A percentile compares a stretch with the other conserved stretches of the same genome.
phyloP scores from a whole-genome alignment of 805 yeast species.

The Jamesozyma rosinii region DNA sequence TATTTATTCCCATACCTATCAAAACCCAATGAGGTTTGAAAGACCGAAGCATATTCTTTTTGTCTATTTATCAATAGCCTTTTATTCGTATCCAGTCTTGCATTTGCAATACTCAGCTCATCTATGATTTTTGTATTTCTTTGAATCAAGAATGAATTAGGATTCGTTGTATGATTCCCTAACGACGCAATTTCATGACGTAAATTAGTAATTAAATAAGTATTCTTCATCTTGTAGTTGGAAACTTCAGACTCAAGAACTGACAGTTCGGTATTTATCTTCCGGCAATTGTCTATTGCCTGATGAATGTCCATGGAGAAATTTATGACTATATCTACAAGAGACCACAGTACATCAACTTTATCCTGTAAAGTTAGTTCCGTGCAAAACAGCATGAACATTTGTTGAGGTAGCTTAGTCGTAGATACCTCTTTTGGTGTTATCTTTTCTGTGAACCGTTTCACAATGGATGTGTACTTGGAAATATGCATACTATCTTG shows the following conservation, averaged over 20 bases:
- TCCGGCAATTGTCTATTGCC: slow-evolving; percentile 15
- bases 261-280: slow-evolving; percentile 1
- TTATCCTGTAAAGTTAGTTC: slow-evolving; percentile 44
- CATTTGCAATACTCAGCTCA: slow-evolving; percentile 7
- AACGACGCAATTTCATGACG: not conserved
- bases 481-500: slow-evolving; percentile 24
- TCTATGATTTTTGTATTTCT: not conserved
- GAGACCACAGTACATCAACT: slow-evolving; percentile 46
- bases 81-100: not conserved
- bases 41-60: slow-evolving; percentile 14
- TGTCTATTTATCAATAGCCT: slow-evolving; percentile 8
- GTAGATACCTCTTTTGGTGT: slow-evolving; percentile 33
- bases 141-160: not conserved
- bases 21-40: slow-evolving; percentile 51
- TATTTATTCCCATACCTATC: slow-evolving; percentile 78
- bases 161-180: not conserved
- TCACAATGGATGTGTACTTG: slow-evolving; percentile 26
- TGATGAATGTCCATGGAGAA: slow-evolving; percentile 20
- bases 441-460: slow-evolving; percentile 45
- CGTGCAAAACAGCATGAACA: slow-evolving; percentile 41
- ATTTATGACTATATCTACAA: slow-evolving; percentile 46
- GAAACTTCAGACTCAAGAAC: not conserved
- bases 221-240: not conserved
- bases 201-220: not conserved
- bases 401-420: slow-evolving; percentile 4